Evolutionary conservation across 2,329 filamentous ascomycete genomes (phyloP), one percentile per base, ranked within the genome.

Genomic region (Colletotrichum trifolii): DNA sequence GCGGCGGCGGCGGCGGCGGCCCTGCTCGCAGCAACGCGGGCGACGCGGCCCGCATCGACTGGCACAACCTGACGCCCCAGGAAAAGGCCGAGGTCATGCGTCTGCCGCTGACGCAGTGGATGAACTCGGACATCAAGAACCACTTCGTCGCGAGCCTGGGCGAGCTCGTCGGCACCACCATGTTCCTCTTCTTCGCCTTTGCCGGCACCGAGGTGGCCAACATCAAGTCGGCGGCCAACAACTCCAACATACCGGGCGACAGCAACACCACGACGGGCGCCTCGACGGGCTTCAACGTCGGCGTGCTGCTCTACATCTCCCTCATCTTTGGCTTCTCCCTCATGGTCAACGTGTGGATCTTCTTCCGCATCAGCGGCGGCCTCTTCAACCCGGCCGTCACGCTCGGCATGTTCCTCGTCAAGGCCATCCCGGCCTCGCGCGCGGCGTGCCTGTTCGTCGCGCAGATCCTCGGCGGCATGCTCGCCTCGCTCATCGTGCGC

Each of bases 331-430:
- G 78, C 11, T 78, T 82, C 66, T 78, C 77, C 17, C 75, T 83
- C 54, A 77, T 79, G 55, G 79, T 82, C 58, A 83, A 82, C 55
- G 81, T 79, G 11, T 83, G 81, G 81, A 71, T 81, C 40, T 83
- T 83, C 70, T 83, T 80, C 70, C 76, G 81, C 47, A 79, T 83
- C 40, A 81, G 76, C 42, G 76, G 76, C 49, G 76, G 76, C 25
- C 69, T 78, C 4, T 78, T 78, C 66, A 78, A 78, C 66, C 76
- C 76, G 4, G 75, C 75, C 9, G 75, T 78, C 17, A 87, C 85
- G 0, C 74, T 88, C 1, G 85, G 81, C 2, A 82, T 87, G 60
- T 76, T 81, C 25, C 75, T 87, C 15, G 80, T 83, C 38, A 81
- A 81, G 17, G 83, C 80, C 3, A 77, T 88, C 38, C 76, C 75